A percentile compares a stretch with the other conserved stretches of the same genome.
Conservation (phyloP, 164 flowering plant genomes). For the Aristolochia contorta region DNA sequence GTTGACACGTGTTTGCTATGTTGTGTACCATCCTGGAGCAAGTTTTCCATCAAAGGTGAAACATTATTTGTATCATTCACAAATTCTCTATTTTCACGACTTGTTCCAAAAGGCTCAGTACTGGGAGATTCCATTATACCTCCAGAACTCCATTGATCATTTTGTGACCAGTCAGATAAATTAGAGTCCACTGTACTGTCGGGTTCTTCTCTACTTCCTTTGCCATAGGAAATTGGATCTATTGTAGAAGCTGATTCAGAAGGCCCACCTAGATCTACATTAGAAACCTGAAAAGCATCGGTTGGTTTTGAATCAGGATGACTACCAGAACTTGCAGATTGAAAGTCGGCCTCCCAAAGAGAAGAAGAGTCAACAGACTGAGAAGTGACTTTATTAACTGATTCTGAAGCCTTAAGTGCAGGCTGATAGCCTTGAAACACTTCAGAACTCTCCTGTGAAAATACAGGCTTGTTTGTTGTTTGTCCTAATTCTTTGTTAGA, state of each 20-base stretch:
- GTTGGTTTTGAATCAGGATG: constrained; percentile 16
- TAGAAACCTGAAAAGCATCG: constrained; percentile 23
- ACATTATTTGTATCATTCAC: constrained; percentile 8
- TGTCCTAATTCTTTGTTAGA: constrained; percentile 11
- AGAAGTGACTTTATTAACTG: constrained; percentile 14
- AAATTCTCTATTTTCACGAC: constrained; percentile 3
- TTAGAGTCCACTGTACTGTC: constrained; percentile 11
- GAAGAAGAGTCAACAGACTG: constrained; percentile 23
- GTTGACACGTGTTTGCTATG: constrained; percentile 9
- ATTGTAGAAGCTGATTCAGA: constrained; percentile 17
- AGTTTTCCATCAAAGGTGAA: constrained; percentile 9
- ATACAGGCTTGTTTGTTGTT: constrained; percentile 8
- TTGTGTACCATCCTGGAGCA: constrained; percentile 25
- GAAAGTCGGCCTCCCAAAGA: constrained; percentile 61
- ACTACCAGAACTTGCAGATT: constrained; percentile 32
- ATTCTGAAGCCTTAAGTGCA: constrained; percentile 15
- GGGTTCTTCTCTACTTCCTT: constrained; percentile 9
- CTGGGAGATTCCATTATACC: constrained; percentile 5
- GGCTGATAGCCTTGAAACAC: constrained; percentile 31
- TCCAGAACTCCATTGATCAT: constrained; percentile 20
- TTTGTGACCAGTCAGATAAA: constrained; percentile 25
- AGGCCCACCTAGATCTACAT: constrained; percentile 18
- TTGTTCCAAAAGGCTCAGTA: constrained; percentile 8
- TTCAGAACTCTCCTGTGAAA: constrained; percentile 23
- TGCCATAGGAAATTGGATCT: constrained; percentile 15